Evolutionary conservation across 768 basidiomycete species (phyloP).

Genomic region (Chlorophyllum brunneum): DNA sequence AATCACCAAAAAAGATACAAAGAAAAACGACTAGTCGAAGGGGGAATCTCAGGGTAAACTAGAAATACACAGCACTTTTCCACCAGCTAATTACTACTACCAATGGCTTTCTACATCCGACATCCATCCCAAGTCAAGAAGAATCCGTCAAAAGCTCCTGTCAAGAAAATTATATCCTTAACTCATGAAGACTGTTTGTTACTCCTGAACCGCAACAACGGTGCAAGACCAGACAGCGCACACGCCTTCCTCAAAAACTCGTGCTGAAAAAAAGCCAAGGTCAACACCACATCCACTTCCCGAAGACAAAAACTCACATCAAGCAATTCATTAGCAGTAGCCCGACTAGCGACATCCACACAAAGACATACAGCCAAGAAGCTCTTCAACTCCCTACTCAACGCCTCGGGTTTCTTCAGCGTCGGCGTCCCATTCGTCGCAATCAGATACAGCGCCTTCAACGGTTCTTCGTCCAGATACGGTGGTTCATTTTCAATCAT

Average conservation of each 20-base stretch:
- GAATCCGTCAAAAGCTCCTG: not conserved
- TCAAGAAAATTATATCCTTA: not conserved
- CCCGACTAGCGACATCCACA: constrained; percentile 92
- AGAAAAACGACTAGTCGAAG: not conserved
- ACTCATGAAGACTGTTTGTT: constrained; percentile 49
- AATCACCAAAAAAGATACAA: not conserved
- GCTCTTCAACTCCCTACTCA: constrained; percentile 90
- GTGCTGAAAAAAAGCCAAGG: constrained; percentile 49
- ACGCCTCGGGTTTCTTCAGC: constrained; percentile 89
- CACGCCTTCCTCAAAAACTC: constrained; percentile 93
- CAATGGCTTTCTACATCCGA: too few relatives aligned
- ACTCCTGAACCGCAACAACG: constrained; percentile 76
- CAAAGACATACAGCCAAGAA: constrained; percentile 98
- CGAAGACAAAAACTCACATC: constrained; percentile 48
- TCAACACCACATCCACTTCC: not conserved
- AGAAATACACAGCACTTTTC: not conserved
- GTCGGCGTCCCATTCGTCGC: constrained; percentile 99
- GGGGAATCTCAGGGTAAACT: not conserved
- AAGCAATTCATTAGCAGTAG: constrained; percentile 82
- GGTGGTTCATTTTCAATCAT: constrained; percentile 99
- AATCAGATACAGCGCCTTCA: constrained; percentile 92
- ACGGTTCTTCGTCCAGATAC: constrained; percentile 91
- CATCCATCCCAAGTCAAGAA: too few relatives aligned
- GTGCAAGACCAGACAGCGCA: constrained; percentile 75
- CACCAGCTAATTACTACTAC: not conserved